Evolutionary conservation across 805 yeast genomes (phyloP), one percentile per base, ranked within the genome.

Genomic region (Candida takata): DNA sequence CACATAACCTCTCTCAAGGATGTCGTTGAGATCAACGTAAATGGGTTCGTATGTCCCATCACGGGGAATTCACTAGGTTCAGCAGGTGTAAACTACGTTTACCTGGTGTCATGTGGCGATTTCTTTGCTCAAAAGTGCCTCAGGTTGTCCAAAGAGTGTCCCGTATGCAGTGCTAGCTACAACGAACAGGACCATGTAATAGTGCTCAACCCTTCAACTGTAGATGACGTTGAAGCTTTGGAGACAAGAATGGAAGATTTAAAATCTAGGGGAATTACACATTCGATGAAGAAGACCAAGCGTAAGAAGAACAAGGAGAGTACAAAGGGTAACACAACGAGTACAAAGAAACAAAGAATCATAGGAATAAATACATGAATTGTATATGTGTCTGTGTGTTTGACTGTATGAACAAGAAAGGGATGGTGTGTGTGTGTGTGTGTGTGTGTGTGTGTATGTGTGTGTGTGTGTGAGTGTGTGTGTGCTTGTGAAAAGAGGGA

Each of bases 81-180:
- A 6, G 49, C 51, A 8, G 58, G 65, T 1, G 49, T 49, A 11
- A 54, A 43, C n/a, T 65, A 73, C 34, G 62, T 65, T 2, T 75
- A 74, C 48, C 42, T 71, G 3, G 70, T 62, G 0, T 54, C 58
- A 6, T 72, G 77, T 49, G 72, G 72, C 0, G 66, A 70, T 48
- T 64, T 61, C 1, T 44, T 67, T 38, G 61, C 61, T 4, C 48
- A 41, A n/a, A 53, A 54, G 18, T 45, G 62, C 15, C 42, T 68
- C 7, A 34, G 36, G 12, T 54, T 19, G 37, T 58, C 34, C 3
- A 43, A 46, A 6, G 35, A 26, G 2, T 71, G 77, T 45, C 74
- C 75, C 3, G 47, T 55, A 4, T 77, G 82, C 51, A 26, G 29
- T 13, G 52, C 48, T 17, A 35, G 35, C 4, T 18, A 21, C 0